Evolutionary conservation across 352 stramenopile genomes (phyloP), one percentile per base, ranked within the genome.

Genomic region (Peronospora tabacina): DNA sequence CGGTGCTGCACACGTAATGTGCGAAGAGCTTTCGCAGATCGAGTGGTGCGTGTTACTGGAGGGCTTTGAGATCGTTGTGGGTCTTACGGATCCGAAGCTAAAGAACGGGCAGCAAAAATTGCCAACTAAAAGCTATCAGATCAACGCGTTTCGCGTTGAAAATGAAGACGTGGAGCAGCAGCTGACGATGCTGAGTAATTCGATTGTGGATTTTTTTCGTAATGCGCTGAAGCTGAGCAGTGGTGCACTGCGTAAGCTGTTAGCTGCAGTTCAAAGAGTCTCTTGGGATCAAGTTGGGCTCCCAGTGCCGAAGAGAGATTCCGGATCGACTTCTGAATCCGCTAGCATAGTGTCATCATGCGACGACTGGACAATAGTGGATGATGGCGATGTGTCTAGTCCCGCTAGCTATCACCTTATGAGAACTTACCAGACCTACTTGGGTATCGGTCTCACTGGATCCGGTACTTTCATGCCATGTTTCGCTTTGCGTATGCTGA

Each of bases 141-240:
- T 90, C 28, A 73, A 69, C 10, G 72, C 75, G 7, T 84, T 90
- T 44, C 72, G 71, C 15, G 59, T 90, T 22, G 77, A 93, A 63
- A 72, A 93, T 46, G 82, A 93, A 68, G 82, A 93, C 36, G 76
- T 93, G 1, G 82, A 93, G 42, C 82, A 93, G 55, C 82, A 93
- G 46, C 61, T 93, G 8, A 62, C 85, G 33, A 93, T 93, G 82
- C 59, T 93, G 7, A 75, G 73, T 28, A 85, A 75, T 38, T 90
- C 82, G n/a, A 85, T 93, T n/a, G 58, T 84, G 12, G 82, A 90
- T 62, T 86, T 91, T 28, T 89, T 93, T 38, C 69, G 68, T 11
- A 74, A 88, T 51, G 79, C 75, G 3, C 58, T 85, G 1, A 84
- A 87, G 39, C 47, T 93, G 2, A 86, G 77, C 44, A 81, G 68